These are phyloP conservation scores for Seiridium cupressi DNA, from an alignment of 2,329 filamentous ascomycete species.

Conservation along the genomic window DNA sequence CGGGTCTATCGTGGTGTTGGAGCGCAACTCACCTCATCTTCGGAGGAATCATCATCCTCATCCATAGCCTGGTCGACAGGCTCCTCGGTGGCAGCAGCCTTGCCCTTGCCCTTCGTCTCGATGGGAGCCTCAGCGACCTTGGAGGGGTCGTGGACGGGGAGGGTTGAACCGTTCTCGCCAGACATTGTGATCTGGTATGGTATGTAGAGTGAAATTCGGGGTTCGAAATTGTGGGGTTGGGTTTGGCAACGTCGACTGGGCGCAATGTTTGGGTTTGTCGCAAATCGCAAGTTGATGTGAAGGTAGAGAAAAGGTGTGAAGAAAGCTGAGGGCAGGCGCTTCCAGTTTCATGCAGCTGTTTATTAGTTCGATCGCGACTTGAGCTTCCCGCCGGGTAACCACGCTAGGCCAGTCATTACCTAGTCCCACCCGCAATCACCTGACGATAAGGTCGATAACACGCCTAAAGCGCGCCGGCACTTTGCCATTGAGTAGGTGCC, in stretches of 20 bases:
- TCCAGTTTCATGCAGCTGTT: constrained; percentile 3
- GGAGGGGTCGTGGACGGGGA: constrained; percentile 43
- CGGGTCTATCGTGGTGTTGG: background rate
- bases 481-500: background rate
- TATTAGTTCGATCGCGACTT: constrained; percentile 5
- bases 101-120: constrained; percentile 84
- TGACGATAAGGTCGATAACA: constrained; percentile 5
- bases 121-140: constrained; percentile 40
- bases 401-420: background rate
- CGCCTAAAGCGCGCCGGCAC: background rate
- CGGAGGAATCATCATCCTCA: constrained; percentile 63
- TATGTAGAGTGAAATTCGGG: constrained; percentile 5
- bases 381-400: background rate
- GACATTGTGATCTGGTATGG: constrained; percentile 38
- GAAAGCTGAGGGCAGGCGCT: constrained; percentile 1
- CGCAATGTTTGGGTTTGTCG: background rate
- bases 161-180: constrained; percentile 46
- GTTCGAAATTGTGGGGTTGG: background rate
- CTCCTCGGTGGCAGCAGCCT: constrained; percentile 58
- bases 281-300: background rate
- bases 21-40: constrained; percentile 60
- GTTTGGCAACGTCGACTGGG: background rate
- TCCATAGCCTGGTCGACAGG: constrained; percentile 66
- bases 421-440: background rate
- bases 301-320: background rate